These are phyloP conservation scores for Neonectria ditissima DNA, from an alignment of 2,329 filamentous ascomycete species.

Conservation along the genomic window DNA sequence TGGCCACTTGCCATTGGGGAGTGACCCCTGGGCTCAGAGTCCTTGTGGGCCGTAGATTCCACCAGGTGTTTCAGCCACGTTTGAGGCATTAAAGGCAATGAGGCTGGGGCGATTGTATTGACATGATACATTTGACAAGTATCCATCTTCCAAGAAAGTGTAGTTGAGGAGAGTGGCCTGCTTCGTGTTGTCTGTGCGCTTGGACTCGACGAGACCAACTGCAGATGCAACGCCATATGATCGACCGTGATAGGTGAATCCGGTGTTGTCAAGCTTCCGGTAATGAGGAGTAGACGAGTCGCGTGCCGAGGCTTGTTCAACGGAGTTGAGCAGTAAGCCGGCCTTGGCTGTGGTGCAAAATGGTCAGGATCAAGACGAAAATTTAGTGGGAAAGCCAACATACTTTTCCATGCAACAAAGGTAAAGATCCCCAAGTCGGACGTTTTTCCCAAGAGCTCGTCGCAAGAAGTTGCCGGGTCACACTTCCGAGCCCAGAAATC, in stretches of 20 bases:
- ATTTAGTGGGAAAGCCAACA: background rate
- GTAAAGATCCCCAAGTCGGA: background rate
- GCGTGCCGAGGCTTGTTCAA: background rate
- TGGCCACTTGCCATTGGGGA: background rate
- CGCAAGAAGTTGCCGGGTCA: background rate
- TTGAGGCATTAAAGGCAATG: background rate
- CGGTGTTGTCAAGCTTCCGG: background rate
- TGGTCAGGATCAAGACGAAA: background rate
- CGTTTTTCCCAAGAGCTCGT: background rate
- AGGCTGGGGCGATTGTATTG: background rate
- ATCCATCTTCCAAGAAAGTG: background rate
- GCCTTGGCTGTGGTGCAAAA: background rate
- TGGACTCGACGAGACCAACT: background rate
- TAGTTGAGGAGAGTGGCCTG: background rate
- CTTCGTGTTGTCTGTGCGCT: background rate
- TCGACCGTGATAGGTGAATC: background rate
- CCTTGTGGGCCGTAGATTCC: slow-evolving; percentile 4
- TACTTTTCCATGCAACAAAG: slow-evolving; percentile 1
- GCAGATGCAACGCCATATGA: slow-evolving; percentile 3
- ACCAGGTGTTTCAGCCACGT: background rate
- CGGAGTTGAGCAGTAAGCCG: slow-evolving; percentile 1
- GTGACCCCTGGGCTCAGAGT: background rate
- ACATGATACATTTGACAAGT: background rate
- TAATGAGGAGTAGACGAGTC: background rate
- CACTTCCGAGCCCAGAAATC: background rate